Evolutionary conservation across 345 rosid genomes (phyloP), one percentile per base, ranked within the genome.

Genomic region (Triadica sebifera): DNA sequence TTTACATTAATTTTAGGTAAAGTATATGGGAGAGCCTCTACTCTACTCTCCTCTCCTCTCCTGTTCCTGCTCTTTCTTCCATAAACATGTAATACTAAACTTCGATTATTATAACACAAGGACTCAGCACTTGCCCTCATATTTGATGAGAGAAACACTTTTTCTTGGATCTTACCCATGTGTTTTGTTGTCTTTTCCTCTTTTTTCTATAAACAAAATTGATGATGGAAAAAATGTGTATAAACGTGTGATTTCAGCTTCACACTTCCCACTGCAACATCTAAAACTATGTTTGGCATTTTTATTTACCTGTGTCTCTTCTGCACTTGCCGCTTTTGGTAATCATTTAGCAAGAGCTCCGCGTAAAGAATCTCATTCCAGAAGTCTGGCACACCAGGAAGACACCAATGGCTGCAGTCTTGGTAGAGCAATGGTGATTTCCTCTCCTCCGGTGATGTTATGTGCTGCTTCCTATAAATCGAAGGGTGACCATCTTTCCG

Each of bases 401-500:
- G 97, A 84, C 99, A 95, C 99, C 99, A 95, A 50, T 95, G 99
- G 85, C 99, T 93, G 84, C 99, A 95, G 74, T 95, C 99, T 70
- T 95, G 99, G 84, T 73, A 92, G 70, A 20, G 78, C 78, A 91
- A 61, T 0, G 93, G 92, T 0, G 88, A 75, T 68, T 69, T 82
- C 68, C 84, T 84, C 80, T 93, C 92, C 50, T 74, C 91, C 0
- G 38, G 77, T 55, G 62, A 24, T 0, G 94, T 10, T 15, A 88
- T 4, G 25, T 82, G 77, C 24, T 78, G 88, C 79, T 86, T 91
- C 79, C 96, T 71, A 73, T 91, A 95, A 17, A 95, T 77, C 0
- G 99, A 95, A 0, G 98, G 99, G 80, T 95, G 99, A 34, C 90
- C 99, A 2, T 95, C 99, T 70, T 93, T 95, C 65, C 99, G 80